phyloP scores from a whole-genome alignment of 352 stramenopile species.

The Phytophthora capsici region DNA sequence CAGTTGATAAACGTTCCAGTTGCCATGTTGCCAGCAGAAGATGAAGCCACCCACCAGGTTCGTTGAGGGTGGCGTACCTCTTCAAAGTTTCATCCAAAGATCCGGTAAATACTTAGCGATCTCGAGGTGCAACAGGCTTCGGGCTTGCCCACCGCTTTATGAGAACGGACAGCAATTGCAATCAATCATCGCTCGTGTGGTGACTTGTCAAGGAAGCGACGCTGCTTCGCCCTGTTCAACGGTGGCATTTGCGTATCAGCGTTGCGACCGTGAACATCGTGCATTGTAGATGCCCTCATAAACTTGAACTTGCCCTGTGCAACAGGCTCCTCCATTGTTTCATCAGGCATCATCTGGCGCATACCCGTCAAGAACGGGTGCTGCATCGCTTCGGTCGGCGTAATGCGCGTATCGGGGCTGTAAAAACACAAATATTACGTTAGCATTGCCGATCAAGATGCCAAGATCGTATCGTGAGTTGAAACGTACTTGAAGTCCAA shows the following conservation, averaged over 20 bases:
- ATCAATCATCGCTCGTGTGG: slow-evolving; percentile 44
- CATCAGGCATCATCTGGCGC: slow-evolving; percentile 45
- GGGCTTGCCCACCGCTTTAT: slow-evolving; percentile 16
- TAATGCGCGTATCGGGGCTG: slow-evolving; percentile 91
- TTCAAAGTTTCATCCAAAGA: neutral
- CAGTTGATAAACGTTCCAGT: neutral
- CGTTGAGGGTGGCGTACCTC: neutral
- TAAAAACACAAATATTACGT: neutral
- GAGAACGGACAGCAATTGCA: slow-evolving; percentile 2
- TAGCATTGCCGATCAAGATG: no score
- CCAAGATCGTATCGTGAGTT: neutral
- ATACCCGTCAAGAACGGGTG: slow-evolving; percentile 92
- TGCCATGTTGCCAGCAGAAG: slow-evolving; percentile 7
- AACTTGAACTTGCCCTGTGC: slow-evolving; percentile 58
- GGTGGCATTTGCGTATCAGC: slow-evolving; percentile 40
- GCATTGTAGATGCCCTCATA: slow-evolving; percentile 52
- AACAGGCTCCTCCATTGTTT: slow-evolving; percentile 37
- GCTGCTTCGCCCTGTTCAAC: slow-evolving; percentile 53
- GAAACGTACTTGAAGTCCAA: slow-evolving; percentile 92
- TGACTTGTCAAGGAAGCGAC: slow-evolving; percentile 51
- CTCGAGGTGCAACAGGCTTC: neutral
- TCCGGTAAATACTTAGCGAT: no score
- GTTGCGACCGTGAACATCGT: slow-evolving; percentile 44
- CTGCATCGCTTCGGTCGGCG: slow-evolving; percentile 90
- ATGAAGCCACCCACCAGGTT: neutral